Evolutionary conservation across 371 early-diverging fungal genomes (phyloP), one percentile per base, ranked within the genome.

Genomic region (Mucor piriformis): DNA sequence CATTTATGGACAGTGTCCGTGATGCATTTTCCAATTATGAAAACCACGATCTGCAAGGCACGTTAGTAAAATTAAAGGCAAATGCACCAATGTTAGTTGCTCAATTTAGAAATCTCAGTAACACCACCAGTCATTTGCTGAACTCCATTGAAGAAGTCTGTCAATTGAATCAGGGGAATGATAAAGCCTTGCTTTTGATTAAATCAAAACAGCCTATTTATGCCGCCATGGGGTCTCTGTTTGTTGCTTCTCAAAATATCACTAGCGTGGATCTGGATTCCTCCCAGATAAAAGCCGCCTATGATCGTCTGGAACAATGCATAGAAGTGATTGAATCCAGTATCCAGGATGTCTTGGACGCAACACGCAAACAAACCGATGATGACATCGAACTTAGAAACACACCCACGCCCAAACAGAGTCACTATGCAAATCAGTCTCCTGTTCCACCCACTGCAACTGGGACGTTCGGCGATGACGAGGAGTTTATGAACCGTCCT

Each of bases 151-250:
- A 77, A 40, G 74, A 73, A 33, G 52, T 72, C n/a, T 50, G 54
- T 21, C 55, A 67, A 21, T 5, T 18, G 0, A 43, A 33, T 16
- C 34, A 35, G 29, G 25, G 25, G 0, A 25, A 54, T 3, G 10
- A 40, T 16, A 49, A 29, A 34, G 29, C 43, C 2, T 21, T 25
- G 2, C n/a, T 84, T 23, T 82, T 90, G 57, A 42, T 58, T 11
- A 79, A 85, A 46, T 77, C 84, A 4, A 86, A 88, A 50, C 85
- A 88, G 42, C 64, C 82, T 4, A 72, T 92, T 32, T 88, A 87
- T 72, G 83, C 86, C 60, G 82, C 83, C 16, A 84, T 92, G 68
- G 87, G 90, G 0, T 76, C 83, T 1, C 66, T 92, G 13, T 85
- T 91, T 55, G 85, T 87, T 57, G 77, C 82, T 1, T 84, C 87